A percentile compares a stretch with the other conserved stretches of the same genome.
Evolutionary conservation across 495 filamentous ascomycete genomes (phyloP).

Genomic region (Hypoxylon lenormandii): DNA sequence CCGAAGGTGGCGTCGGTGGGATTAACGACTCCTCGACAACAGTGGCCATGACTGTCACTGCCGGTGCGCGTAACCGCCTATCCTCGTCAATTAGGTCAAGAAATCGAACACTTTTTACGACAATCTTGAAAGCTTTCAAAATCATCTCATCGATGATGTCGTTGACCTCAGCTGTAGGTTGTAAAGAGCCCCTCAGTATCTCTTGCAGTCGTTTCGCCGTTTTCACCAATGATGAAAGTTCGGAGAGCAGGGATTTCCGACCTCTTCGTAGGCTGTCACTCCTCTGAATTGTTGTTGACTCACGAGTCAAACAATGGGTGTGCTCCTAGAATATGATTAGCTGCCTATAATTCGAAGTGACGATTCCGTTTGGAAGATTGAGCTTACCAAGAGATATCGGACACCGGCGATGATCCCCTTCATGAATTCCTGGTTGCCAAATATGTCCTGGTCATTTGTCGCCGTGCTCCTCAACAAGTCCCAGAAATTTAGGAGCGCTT

Average conservation of each 20-base stretch:
- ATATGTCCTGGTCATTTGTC: constrained; percentile 73
- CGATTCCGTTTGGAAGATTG: constrained; percentile 19
- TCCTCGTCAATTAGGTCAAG: constrained; percentile 90
- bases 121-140: constrained; percentile 90
- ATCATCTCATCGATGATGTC: constrained; percentile 90
- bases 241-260: constrained; percentile 86
- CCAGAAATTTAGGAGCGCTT: constrained; percentile 90
- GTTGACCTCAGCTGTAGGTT: constrained; percentile 72
- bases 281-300: constrained; percentile 76
- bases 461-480: constrained; percentile 80
- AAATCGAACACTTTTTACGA: constrained; percentile 89
- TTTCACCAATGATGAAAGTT: constrained; percentile 89
- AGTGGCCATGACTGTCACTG: constrained; percentile 68
- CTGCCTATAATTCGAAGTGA: not conserved
- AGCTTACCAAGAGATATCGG: constrained; percentile 82
- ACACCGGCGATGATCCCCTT: constrained; percentile 93
- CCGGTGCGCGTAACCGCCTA: constrained; percentile 60
- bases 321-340: constrained; percentile 71
- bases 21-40: constrained; percentile 71
- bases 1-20: constrained; percentile 79
- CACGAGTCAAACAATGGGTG: constrained; percentile 86
- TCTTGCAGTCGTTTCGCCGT: constrained; percentile 84
- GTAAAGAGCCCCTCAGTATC: constrained; percentile 56
- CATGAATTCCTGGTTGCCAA: constrained; percentile 89
- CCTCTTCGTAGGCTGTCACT: constrained; percentile 81